Percentiles rank a stretch among this genome's conserved stretches.
These are phyloP conservation scores for Pseudomonodictys pantanalensis DNA, from an alignment of 495 filamentous ascomycete genomes.

Conservation along the genomic window DNA sequence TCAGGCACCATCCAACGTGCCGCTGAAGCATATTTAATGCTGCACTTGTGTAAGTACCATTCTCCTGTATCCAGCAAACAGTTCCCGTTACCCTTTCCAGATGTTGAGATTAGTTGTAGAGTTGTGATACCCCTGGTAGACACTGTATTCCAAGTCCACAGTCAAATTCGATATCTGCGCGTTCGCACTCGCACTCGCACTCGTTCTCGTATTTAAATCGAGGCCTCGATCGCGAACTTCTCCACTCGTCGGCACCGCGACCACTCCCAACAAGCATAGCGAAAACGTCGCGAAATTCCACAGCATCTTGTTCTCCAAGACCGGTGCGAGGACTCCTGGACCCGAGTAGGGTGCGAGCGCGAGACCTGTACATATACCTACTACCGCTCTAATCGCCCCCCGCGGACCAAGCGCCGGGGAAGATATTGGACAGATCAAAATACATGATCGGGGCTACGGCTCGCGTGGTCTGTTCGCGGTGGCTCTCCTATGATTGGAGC, in stretches of 20 bases:
- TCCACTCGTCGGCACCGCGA: not conserved
- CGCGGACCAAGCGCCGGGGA: too few species aligned
- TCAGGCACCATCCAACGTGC: slow-evolving; percentile 37
- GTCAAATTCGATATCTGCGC: not conserved
- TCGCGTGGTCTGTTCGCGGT: too few species aligned
- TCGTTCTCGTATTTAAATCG: not conserved
- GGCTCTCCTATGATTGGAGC: too few species aligned
- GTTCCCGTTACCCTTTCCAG: slow-evolving; percentile 19
- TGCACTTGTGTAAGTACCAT: not conserved
- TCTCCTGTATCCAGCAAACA: not conserved
- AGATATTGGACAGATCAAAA: too few species aligned
- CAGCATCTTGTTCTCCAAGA: not conserved
- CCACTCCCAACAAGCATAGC: not conserved
- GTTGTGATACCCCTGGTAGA: slow-evolving; percentile 19
- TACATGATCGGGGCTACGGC: too few species aligned
- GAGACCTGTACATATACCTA: too few species aligned
- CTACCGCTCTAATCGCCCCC: too few species aligned
- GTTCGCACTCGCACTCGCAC: not conserved
- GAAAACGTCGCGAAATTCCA: not conserved
- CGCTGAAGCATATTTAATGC: slow-evolving; percentile 24
- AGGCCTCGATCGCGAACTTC: too few species aligned
- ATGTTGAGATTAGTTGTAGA: slow-evolving; percentile 14
- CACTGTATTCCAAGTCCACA: slow-evolving; percentile 25
- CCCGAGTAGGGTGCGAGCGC: too few species aligned
- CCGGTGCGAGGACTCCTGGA: too few species aligned